A percentile compares a stretch with the other conserved stretches of the same genome.
Conservation (phyloP, 2,329 filamentous ascomycete genomes). For the Aspergillus sp. region DNA sequence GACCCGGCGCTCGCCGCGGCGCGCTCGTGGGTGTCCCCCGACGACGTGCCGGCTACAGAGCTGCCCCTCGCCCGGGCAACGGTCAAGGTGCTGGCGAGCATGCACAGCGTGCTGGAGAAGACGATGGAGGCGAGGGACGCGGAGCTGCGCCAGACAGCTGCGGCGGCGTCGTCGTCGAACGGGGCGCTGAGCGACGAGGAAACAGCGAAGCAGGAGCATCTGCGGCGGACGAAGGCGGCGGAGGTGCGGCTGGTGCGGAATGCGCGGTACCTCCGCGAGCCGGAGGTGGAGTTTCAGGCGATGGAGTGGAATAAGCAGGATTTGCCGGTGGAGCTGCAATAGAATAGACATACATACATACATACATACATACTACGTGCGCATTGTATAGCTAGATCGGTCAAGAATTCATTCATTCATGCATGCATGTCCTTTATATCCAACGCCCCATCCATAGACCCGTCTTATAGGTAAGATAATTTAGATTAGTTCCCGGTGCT, state of each 20-base stretch:
- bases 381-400: not conserved
- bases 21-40: constrained; percentile 72
- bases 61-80: constrained; percentile 79
- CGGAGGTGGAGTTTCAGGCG: constrained; percentile 63
- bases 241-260: constrained; percentile 83
- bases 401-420: too few relatives aligned
- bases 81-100: constrained; percentile 85
- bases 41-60: constrained; percentile 65
- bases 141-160: constrained; percentile 50
- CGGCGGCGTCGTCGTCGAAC: constrained; percentile 19
- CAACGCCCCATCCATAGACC: not conserved
- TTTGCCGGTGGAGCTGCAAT: constrained; percentile 21
- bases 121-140: constrained; percentile 65
- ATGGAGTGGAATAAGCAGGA: constrained; percentile 34
- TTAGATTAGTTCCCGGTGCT: constrained; percentile 63
- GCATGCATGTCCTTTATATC: not conserved
- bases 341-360: constrained; percentile 16
- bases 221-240: constrained; percentile 76
- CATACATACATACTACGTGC: too few relatives aligned
- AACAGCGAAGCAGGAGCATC: constrained; percentile 57
- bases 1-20: constrained; percentile 49
- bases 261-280: constrained; percentile 63
- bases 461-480: not conserved
- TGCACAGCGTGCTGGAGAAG: constrained; percentile 77
- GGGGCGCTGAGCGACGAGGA: constrained; percentile 39